Evolutionary conservation across 495 filamentous ascomycete genomes (phyloP), one percentile per base, ranked within the genome.

Genomic region (Articulospora tetracladia): DNA sequence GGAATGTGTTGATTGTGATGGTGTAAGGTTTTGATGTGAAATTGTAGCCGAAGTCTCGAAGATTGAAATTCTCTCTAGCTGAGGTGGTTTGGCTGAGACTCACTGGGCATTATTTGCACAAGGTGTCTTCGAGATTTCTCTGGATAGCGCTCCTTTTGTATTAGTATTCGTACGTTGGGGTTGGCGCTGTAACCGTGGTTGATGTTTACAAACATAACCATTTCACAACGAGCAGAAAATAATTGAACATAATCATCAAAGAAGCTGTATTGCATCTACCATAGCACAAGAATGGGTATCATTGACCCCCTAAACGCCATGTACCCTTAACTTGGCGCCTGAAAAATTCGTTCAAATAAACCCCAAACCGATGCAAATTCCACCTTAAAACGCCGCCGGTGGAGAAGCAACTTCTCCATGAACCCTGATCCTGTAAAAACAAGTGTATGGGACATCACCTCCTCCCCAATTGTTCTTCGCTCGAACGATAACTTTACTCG

Each of bases 341-440:
- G n/a, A n/a, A n/a, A n/a, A n/a, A n/a, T n/a, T n/a, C n/a, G n/a
- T n/a, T n/a, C 11, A 44, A 24, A 4, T 27, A 25, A 50, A 25
- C 25, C 6, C 20, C 17, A 25, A 6, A 25, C 47, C 25, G 4
- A 12, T 22, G 2, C 47, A 50, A 24, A 7, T 50, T n/a, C 19
- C 44, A 20, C 6, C 22, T n/a, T n/a, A n/a, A n/a, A n/a, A n/a
- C n/a, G n/a, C 6, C 20, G 15, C 15, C 32, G 30, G 20, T 13
- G 30, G 28, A 23, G n/a, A 2, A 22, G 17, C 4, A 11, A 52
- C 49, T 48, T 64, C 55, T 13, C 85, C 85, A 60, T 81, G 84
- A 58, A 87, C 28, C 24, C 78, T 62, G 13, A 86, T 59, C 12
- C 84, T 72, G 69, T 88, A 89, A 57, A 89, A 73, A 69, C 86